Evolutionary conservation across 371 early-diverging fungal genomes (phyloP).

Genomic region (Polyrhizophydium stewartii): DNA sequence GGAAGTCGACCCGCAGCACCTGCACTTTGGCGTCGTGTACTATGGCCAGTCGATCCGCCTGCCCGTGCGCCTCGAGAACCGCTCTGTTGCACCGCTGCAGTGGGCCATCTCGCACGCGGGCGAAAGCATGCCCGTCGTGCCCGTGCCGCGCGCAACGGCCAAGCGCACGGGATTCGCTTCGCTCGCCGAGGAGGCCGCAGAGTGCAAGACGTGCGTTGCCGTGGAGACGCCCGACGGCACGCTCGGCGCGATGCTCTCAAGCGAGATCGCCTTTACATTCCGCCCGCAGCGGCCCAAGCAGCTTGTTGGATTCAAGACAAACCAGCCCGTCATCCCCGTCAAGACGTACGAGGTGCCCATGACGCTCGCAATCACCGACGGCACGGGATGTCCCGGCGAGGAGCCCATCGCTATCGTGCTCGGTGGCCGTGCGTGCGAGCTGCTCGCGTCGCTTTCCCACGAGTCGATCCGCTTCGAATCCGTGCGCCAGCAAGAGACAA

Average conservation of each 20-base stretch:
- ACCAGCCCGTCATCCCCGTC: conserved; percentile 1
- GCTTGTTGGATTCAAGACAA: conserved; percentile 21
- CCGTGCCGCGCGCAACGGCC: background rate
- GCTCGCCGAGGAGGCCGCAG: conserved; percentile 13
- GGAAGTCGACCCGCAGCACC: conserved; percentile 12
- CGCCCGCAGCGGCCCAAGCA: conserved; percentile 13
- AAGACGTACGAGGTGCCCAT: conserved; percentile 22
- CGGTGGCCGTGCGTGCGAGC: conserved; percentile 28
- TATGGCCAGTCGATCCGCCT: conserved; percentile 24
- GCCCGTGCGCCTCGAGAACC: conserved; percentile 26
- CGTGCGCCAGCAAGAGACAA: background rate
- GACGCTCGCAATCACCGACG: conserved; percentile 28
- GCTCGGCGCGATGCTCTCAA: conserved; percentile 18
- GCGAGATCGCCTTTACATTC: conserved; percentile 27
- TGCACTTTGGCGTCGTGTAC: conserved; percentile 31
- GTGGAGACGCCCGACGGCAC: conserved; percentile 33
- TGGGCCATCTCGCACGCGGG: conserved; percentile 35
- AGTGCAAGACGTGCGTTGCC: conserved; percentile 22
- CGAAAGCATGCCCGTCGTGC: conserved; percentile 24
- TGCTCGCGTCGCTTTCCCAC: conserved; percentile 14
- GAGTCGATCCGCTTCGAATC: conserved; percentile 12
- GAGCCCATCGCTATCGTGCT: conserved; percentile 29
- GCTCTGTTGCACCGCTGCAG: conserved; percentile 1
- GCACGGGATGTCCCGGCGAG: conserved; percentile 10
- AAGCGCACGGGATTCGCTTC: background rate